Conservation (phyloP, 805 yeast species). For the Suhomyces prunicola region DNA sequence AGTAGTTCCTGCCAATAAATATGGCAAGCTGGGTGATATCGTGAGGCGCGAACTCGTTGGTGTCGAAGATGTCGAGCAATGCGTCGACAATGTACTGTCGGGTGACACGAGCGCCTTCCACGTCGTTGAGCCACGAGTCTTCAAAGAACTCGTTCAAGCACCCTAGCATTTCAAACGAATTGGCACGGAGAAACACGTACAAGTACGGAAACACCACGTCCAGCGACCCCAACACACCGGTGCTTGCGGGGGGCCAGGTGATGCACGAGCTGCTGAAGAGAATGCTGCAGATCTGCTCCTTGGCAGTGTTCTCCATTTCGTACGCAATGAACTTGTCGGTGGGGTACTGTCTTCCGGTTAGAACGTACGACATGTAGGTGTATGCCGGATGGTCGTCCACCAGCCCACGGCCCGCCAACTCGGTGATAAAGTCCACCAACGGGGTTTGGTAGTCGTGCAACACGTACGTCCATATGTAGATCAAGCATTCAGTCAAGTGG, state of each 20-base stretch:
- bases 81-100: constrained; percentile 80
- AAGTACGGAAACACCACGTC: constrained; percentile 59
- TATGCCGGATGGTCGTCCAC: constrained; percentile 16
- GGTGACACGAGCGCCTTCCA: constrained; percentile 20
- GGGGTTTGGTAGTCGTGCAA: constrained; percentile 74
- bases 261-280: constrained; percentile 57
- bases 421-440: constrained; percentile 53
- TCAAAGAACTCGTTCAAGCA: constrained; percentile 82
- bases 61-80: constrained; percentile 55
- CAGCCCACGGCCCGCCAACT: constrained; percentile 17
- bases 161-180: constrained; percentile 59
- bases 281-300: constrained; percentile 50
- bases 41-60: constrained; percentile 22
- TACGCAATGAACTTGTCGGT: constrained; percentile 49
- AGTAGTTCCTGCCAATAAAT: constrained; percentile 75
- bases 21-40: constrained; percentile 48
- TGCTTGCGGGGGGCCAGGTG: constrained; percentile 32
- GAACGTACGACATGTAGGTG: constrained; percentile 62
- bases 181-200: constrained; percentile 49
- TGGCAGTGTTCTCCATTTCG: constrained; percentile 38
- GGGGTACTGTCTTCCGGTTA: constrained; percentile 82
- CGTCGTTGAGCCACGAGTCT: constrained; percentile 69
- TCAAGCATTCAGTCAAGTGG: constrained; percentile 57
- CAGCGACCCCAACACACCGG: not conserved
- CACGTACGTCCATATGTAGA: constrained; percentile 69